A percentile compares a stretch with the other conserved stretches of the same genome.
phyloP scores from a whole-genome alignment of 257 asterid species.

The Solanum megistacrolobum region DNA sequence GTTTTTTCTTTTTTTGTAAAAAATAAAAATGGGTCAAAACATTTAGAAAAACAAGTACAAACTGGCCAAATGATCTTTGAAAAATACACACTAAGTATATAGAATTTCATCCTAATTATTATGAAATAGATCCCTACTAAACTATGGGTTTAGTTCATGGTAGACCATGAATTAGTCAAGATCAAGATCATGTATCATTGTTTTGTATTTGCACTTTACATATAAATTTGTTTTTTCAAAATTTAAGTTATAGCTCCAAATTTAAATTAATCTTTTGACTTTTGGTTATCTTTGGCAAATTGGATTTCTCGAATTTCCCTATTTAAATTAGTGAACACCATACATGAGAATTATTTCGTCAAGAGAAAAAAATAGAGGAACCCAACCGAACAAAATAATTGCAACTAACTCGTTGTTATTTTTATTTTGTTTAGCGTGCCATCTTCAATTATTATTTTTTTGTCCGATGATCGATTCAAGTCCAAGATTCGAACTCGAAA shows the following conservation, averaged over 20 bases:
- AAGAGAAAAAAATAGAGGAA: neutral
- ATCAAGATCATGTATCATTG: neutral
- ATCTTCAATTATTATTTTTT: too few species aligned
- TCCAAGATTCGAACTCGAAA: too few species aligned
- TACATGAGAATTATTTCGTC: neutral
- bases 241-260: neutral
- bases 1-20: too few species aligned
- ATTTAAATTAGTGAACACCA: neutral
- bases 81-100: neutral
- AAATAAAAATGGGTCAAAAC: too few species aligned
- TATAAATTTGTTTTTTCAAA: neutral
- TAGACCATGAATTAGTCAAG: neutral
- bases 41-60: neutral
- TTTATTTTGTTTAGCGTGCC: too few species aligned
- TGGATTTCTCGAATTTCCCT: neutral
- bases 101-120: neutral
- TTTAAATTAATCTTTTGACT: neutral
- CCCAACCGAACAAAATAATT: neutral
- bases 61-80: neutral
- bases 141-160: neutral
- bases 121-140: neutral
- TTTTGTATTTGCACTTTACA: neutral
- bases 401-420: neutral
- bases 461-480: too few species aligned
- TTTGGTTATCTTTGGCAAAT: neutral